Conservation (phyloP, 148 eudicot genomes). For the Mesembryanthemum crystallinum region DNA sequence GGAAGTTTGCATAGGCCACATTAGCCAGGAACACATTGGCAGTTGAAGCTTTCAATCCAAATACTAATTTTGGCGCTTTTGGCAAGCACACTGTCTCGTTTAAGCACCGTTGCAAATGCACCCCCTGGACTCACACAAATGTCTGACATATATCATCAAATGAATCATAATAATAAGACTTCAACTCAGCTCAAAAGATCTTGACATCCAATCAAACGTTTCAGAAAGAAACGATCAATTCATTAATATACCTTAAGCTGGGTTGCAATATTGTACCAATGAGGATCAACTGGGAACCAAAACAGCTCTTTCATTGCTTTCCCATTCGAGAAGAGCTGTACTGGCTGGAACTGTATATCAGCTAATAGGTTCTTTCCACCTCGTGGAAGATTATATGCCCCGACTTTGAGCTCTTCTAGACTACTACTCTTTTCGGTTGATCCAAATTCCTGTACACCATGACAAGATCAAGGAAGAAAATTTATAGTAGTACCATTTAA, state of each 20-base stretch:
- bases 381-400: constrained; percentile 42
- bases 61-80: constrained; percentile 35
- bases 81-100: constrained; percentile 47
- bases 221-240: too few species aligned
- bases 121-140: constrained; percentile 25
- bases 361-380: constrained; percentile 44
- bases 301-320: constrained; percentile 41
- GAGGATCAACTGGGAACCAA: constrained; percentile 50
- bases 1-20: constrained; percentile 47
- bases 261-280: constrained; percentile 48
- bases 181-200: too few species aligned
- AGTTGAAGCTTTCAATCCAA: constrained; percentile 48
- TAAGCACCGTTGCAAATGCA: constrained; percentile 39
- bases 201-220: too few species aligned
- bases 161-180: too few species aligned
- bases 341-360: constrained; percentile 36
- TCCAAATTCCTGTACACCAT: constrained; percentile 30
- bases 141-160: too few species aligned
- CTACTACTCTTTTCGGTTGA: constrained; percentile 16
- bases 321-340: constrained; percentile 37
- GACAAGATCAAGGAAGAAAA: not conserved
- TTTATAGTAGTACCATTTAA: not conserved
- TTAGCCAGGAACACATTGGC: constrained; percentile 49
- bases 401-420: constrained; percentile 31
- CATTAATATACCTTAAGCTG: constrained; percentile 35